phyloP scores from a whole-genome alignment of 805 yeast genomes.

The Wickerhamiella hasegawae region DNA sequence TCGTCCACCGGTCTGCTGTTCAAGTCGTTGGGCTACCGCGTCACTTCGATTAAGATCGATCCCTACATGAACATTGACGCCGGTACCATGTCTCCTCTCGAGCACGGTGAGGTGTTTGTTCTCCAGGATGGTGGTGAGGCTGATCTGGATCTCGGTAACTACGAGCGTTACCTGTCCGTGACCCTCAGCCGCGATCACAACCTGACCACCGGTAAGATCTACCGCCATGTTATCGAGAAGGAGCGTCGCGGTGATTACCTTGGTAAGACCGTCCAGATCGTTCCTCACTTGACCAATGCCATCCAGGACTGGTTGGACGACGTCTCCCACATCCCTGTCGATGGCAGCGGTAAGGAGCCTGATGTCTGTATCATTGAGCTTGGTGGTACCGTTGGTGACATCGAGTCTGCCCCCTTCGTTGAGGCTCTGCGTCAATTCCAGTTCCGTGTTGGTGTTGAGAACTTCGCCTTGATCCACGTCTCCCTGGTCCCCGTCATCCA shows the following conservation, averaged over 20 bases:
- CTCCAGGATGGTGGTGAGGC: constrained; percentile 98
- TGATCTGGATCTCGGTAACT: constrained; percentile 94
- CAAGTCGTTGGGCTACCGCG: constrained; percentile 87
- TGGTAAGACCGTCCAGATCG: constrained; percentile 99
- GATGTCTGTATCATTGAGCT: constrained; percentile 94
- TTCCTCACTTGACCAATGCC: constrained; percentile 93
- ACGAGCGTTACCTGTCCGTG: constrained; percentile 89
- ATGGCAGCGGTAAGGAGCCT: constrained; percentile 71
- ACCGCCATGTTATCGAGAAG: constrained; percentile 80
- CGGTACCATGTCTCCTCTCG: constrained; percentile 98
- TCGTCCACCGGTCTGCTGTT: constrained; percentile 91
- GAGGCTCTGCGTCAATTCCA: constrained; percentile 99
- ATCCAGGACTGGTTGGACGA: constrained; percentile 98
- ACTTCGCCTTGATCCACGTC: constrained; percentile 91
- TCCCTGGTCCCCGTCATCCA: constrained; percentile 95
- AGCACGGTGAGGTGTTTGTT: constrained; percentile 98
- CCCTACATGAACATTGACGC: constrained; percentile 99
- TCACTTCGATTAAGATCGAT: constrained; percentile 94
- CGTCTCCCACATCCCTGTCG: constrained; percentile 85
- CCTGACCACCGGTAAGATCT: constrained; percentile 96
- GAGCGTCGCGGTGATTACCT: constrained; percentile 94
- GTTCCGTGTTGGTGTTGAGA: constrained; percentile 87
- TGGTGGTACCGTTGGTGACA: constrained; percentile 99
- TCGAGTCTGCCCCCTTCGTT: constrained; percentile 96
- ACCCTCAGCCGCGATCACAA: constrained; percentile 89